Evolutionary conservation across 257 asterid genomes (phyloP).

Genomic region (Buddleja alternifolia): DNA sequence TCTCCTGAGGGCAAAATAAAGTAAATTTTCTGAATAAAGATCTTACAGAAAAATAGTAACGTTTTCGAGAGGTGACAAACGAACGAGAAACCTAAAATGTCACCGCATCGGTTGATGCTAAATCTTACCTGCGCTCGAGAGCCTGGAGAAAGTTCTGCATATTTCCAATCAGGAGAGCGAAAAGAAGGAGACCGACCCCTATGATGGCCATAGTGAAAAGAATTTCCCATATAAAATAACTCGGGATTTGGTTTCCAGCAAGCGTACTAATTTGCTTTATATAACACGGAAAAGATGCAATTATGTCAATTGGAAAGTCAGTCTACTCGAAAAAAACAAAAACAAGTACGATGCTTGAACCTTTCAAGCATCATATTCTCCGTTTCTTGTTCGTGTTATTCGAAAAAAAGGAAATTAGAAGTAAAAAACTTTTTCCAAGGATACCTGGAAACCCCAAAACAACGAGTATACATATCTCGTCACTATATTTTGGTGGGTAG

Average conservation of each 20-base stretch:
- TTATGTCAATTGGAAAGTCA: conserved; percentile 6
- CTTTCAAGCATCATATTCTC: no score
- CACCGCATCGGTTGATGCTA: no score
- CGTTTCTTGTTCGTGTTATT: no score
- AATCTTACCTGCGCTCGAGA: conserved; percentile 81
- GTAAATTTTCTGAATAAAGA: not conserved
- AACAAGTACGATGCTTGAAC: no score
- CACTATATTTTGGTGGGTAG: conserved; percentile 40
- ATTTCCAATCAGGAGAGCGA: conserved; percentile 89
- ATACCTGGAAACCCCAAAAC: conserved; percentile 99
- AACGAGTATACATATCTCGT: conserved; percentile 81
- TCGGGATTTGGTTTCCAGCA: conserved; percentile 92
- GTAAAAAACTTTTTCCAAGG: not conserved
- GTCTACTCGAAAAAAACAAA: not conserved
- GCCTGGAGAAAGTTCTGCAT: conserved; percentile 95
- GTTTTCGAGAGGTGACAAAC: not conserved
- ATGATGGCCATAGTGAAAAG: conserved; percentile 84
- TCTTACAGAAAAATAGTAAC: not conserved
- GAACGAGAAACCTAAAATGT: no score
- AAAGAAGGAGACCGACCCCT: conserved; percentile 84
- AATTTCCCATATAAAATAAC: conserved; percentile 79
- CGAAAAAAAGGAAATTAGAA: not conserved
- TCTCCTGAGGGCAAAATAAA: conserved; percentile 53
- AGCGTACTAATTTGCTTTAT: conserved; percentile 85
- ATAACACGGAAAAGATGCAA: conserved; percentile 26